phyloP scores from a whole-genome alignment of 108 stramenopile species.

The Cyclotella kingstonii region DNA sequence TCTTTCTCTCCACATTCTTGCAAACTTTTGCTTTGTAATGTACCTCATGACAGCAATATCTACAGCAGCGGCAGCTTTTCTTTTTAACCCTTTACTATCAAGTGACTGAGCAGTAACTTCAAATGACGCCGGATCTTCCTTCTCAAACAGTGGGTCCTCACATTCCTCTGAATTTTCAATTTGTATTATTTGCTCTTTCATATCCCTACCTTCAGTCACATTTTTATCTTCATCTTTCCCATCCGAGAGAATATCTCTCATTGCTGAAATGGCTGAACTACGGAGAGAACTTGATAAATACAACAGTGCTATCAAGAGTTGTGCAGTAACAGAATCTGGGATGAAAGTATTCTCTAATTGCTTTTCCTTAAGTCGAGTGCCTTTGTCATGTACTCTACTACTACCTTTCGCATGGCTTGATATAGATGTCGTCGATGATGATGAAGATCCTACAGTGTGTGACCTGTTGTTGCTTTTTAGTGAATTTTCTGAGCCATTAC shows the following conservation, averaged over 20 bases:
- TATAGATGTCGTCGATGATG: neutral
- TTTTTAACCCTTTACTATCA: constrained; percentile 73
- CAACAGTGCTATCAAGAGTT: constrained; percentile 29
- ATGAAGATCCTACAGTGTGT: too few species aligned
- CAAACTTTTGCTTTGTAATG: constrained; percentile 46
- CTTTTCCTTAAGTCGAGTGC: neutral
- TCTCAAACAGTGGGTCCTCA: constrained; percentile 61
- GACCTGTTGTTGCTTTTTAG: constrained; percentile 3
- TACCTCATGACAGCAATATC: constrained; percentile 62
- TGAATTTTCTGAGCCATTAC: constrained; percentile 3
- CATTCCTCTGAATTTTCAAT: constrained; percentile 43
- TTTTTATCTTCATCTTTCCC: constrained; percentile 1
- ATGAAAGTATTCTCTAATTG: constrained; percentile 7
- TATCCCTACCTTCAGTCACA: constrained; percentile 3
- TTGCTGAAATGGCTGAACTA: constrained; percentile 16
- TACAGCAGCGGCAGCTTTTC: constrained; percentile 86
- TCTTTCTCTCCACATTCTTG: constrained; percentile 54
- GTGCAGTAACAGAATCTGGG: constrained; percentile 36
- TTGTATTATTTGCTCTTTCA: constrained; percentile 18
- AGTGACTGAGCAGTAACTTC: constrained; percentile 46
- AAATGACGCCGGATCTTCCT: constrained; percentile 27
- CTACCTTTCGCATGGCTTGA: constrained; percentile 1
- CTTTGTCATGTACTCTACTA: neutral
- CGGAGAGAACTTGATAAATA: constrained; percentile 28
- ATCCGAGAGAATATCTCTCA: constrained; percentile 18